These are phyloP conservation scores for Suhomyces pyralidae DNA, from an alignment of 805 yeast species.

Conservation along the genomic window DNA sequence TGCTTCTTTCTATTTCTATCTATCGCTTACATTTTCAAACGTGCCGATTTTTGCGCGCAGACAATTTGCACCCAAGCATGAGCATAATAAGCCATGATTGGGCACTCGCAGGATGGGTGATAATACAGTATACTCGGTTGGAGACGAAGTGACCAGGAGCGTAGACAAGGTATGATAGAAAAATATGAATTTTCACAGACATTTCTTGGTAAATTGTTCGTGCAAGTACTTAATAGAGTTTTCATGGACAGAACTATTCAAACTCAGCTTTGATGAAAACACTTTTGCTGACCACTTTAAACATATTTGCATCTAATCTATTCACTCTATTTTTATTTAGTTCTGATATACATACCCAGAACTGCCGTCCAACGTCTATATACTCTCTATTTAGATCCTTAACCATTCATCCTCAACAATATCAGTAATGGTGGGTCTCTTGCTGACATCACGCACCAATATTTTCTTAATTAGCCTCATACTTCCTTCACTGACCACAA, in stretches of 20 bases:
- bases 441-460: constrained; percentile 60
- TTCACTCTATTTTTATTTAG: too few relatives aligned
- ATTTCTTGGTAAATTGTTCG: too few relatives aligned
- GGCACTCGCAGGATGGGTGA: background rate
- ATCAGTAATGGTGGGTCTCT: constrained; percentile 73
- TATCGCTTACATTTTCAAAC: background rate
- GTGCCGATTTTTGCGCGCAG: constrained; percentile 1
- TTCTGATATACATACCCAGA: background rate
- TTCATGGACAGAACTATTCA: too few relatives aligned
- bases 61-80: background rate
- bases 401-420: constrained; percentile 72
- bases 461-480: constrained; percentile 60
- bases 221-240: too few relatives aligned
- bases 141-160: too few relatives aligned
- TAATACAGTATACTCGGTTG: too few relatives aligned
- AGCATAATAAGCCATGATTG: too few relatives aligned
- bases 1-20: background rate
- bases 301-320: too few relatives aligned
- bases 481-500: constrained; percentile 59
- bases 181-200: too few relatives aligned
- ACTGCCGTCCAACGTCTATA: background rate
- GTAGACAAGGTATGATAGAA: too few relatives aligned
- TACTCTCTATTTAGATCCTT: background rate
- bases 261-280: too few relatives aligned
- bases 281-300: too few relatives aligned